A percentile compares a stretch with the other conserved stretches of the same genome.
phyloP scores from a whole-genome alignment of 331 rosid species.

The Rhamnella rubrinervis region DNA sequence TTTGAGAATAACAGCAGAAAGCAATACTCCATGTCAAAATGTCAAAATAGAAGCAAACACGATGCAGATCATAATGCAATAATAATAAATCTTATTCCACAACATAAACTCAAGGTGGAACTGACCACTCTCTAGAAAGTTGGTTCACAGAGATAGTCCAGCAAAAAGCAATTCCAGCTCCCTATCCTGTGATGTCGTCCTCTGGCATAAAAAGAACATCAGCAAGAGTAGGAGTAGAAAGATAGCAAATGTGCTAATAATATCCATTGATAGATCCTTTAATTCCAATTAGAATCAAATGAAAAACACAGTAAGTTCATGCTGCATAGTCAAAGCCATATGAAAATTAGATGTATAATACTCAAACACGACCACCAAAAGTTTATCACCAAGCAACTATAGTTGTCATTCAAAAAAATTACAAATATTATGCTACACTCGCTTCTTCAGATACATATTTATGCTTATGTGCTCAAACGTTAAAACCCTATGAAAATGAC shows the following conservation, averaged over 20 bases:
- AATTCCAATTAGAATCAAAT: neutral
- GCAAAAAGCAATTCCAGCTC: conserved; percentile 87
- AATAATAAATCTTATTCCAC: conserved; percentile 4
- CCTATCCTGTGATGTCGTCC: conserved; percentile 61
- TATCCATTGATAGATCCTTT: neutral
- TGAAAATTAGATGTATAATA: too few species aligned
- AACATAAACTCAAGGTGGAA: conserved; percentile 12
- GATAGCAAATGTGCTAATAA: conserved; percentile 4
- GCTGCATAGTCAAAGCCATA: too few species aligned
- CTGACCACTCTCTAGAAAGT: conserved; percentile 26
- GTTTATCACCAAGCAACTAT: too few species aligned
- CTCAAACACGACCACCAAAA: too few species aligned
- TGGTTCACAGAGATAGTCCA: conserved; percentile 71
- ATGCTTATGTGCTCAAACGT: too few species aligned
- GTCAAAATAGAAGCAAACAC: neutral
- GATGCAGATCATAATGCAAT: neutral
- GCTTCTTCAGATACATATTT: too few species aligned
- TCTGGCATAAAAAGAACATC: conserved; percentile 42
- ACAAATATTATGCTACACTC: too few species aligned
- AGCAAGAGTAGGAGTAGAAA: conserved; percentile 5
- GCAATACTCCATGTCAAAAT: too few species aligned
- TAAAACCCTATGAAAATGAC: too few species aligned
- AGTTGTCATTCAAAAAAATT: too few species aligned
- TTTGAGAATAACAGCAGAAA: too few species aligned
- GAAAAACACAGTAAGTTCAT: neutral